Evolutionary conservation across 2,329 filamentous ascomycete genomes (phyloP), one percentile per base, ranked within the genome.

Genomic region (Leptographium galeiforme): DNA sequence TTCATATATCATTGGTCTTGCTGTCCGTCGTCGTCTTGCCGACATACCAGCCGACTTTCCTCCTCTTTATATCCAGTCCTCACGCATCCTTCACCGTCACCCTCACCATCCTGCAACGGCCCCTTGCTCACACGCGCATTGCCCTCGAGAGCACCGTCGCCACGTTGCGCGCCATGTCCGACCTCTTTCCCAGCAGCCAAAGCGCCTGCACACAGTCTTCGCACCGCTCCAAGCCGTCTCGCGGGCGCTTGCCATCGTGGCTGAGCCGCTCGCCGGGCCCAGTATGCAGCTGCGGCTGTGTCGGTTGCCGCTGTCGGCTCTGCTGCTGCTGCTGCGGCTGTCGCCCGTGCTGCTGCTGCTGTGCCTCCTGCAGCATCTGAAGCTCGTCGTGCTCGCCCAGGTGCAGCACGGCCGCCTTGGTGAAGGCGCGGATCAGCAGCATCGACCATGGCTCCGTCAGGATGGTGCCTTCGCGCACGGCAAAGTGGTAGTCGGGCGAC

Each of bases 71-170:
- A 25, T 25, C 25, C 40, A 19, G 8, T 4, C 6, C 40, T 10
- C 40, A 41, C n/a, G n/a, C n/a, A n/a, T n/a, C n/a, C 13, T 18
- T 18, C 19, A 8, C 40, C 43, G n/a, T 30, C 43, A 45, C 8
- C 19, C 8, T 8, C 43, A 45, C 43, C 16, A 8, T 16, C 8
- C 8, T 10, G n/a, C 16, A 25, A 25, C 19, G 4, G 8, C 6
- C 41, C 7, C 45, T n/a, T 11, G 8, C 32, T 33, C 34, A 11
- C 33, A 25, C 48, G 11, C 19, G 14, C 43, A 47, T 76, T 82
- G 86, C 70, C 84, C 77, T 88, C 64, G 84, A 82, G 67, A 83
- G 79, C 73, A 75, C 77, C 63, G 68, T 72, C 59, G 65, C 69
- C 60, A 74, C 76, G 63, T 52, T 54, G 16, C 58, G 55, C 0